A percentile compares a stretch with the other conserved stretches of the same genome.
Conservation (phyloP, 1,284 basidiomycete species). For the Malassezia cuniculi region DNA sequence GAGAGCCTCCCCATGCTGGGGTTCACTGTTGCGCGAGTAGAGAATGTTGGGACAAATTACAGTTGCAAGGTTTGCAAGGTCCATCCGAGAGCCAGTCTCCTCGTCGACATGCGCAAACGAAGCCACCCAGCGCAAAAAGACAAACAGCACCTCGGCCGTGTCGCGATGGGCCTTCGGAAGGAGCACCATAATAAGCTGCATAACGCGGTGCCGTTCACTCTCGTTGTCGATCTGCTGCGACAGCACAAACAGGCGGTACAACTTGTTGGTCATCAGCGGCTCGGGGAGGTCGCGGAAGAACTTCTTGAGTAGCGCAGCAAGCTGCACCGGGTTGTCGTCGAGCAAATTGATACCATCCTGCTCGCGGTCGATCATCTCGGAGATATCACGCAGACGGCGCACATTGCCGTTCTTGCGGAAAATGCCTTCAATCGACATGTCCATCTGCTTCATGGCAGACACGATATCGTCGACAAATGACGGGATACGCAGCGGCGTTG, state of each 20-base stretch:
- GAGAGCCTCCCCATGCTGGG: constrained; percentile 83
- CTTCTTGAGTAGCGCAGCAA: constrained; percentile 91
- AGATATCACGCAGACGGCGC: constrained; percentile 72
- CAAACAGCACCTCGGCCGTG: constrained; percentile 92
- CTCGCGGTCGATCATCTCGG: constrained; percentile 86
- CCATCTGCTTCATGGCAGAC: constrained; percentile 98
- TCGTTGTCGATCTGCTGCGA: constrained; percentile 69
- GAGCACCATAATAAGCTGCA: constrained; percentile 75
- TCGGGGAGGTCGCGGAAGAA: constrained; percentile 93
- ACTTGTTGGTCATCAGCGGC: constrained; percentile 82
- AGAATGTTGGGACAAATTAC: constrained; percentile 95
- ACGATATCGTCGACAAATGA: constrained; percentile 96
- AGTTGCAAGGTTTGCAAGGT: constrained; percentile 86
- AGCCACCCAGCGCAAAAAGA: constrained; percentile 98
- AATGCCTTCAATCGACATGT: constrained; percentile 96
- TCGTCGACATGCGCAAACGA: constrained; percentile 97
- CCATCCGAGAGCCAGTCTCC: constrained; percentile 97
- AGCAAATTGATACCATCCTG: constrained; percentile 67
- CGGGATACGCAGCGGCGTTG: constrained; percentile 71
- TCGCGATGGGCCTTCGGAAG: constrained; percentile 88
- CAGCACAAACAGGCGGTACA: constrained; percentile 76
- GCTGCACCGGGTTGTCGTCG: constrained; percentile 90
- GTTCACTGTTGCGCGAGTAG: constrained; percentile 68
- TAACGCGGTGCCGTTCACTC: constrained; percentile 64
- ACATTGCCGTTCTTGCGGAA: constrained; percentile 99